Evolutionary conservation across 1,284 basidiomycete species (phyloP), one percentile per base, ranked within the genome.

Genomic region (Takashimella koratensis): DNA sequence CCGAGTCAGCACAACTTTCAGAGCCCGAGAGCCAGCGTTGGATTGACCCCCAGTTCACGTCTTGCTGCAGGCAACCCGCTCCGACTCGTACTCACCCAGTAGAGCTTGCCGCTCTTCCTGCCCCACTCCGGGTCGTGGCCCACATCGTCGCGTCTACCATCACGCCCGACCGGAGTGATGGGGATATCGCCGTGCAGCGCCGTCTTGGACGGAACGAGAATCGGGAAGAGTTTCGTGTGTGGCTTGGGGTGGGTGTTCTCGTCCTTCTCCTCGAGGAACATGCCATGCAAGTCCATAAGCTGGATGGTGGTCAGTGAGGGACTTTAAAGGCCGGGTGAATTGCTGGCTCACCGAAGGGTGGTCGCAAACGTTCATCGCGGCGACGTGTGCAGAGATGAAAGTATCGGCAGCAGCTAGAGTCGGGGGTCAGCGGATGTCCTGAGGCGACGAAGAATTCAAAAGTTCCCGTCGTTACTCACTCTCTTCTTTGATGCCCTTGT

Each of bases 51-150:
- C n/a, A n/a, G n/a, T n/a, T n/a, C n/a, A n/a, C n/a, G n/a, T n/a
- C n/a, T n/a, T n/a, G n/a, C n/a, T n/a, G n/a, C n/a, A n/a, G n/a
- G n/a, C n/a, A n/a, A n/a, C n/a, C n/a, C n/a, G n/a, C n/a, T n/a
- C n/a, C n/a, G n/a, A n/a, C n/a, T n/a, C n/a, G n/a, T n/a, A 59
- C 69, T 53, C 45, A 73, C 68, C 76, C 76, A 77, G 55, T 77
- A 77, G 21, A 76, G 53, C 58, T 76, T 76, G 44, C 65, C 66
- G 20, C 56, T 67, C 63, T 76, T 75, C 43, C 60, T 59, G 43
- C 55, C 60, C 76, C 76, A 77, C 4, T 59, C 64, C 0, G 70
- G 73, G 58, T 76, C 76, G 11, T 60, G 57, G 1, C 76, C 76
- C 12, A 74, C 67, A 44, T 74, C 72, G 43, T 76, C 70, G 21